These are phyloP conservation scores for Magnaporthiopsis rhizophila DNA, from an alignment of 2,329 filamentous ascomycete genomes.

Conservation along the genomic window DNA sequence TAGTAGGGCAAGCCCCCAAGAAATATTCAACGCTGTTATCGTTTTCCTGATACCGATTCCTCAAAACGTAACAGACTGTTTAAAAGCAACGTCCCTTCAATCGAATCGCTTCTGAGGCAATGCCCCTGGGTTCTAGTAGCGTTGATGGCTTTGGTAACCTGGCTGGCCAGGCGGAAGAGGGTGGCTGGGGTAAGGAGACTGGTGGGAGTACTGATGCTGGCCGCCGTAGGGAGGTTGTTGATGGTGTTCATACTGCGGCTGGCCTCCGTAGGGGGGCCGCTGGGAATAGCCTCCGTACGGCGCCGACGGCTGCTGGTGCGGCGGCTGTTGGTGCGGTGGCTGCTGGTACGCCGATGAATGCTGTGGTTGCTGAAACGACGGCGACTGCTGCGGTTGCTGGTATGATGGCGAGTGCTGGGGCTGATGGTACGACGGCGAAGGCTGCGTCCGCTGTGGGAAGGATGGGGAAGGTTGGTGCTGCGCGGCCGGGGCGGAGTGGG, in stretches of 20 bases:
- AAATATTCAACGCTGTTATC: background rate
- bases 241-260: constrained; percentile 1
- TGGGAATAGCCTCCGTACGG: constrained; percentile 15
- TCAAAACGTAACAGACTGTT: background rate
- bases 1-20: background rate
- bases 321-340: constrained; percentile 18
- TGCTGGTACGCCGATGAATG: constrained; percentile 16
- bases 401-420: constrained; percentile 12
- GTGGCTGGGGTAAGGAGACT: constrained; percentile 10
- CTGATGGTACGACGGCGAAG: constrained; percentile 16
- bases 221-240: background rate
- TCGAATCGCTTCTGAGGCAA: background rate
- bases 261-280: constrained; percentile 11
- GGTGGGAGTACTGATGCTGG: constrained; percentile 6
- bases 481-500: constrained; percentile 12
- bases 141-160: constrained; percentile 3
- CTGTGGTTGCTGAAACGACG: constrained; percentile 14
- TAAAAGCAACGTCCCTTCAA: no score
- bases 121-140: background rate
- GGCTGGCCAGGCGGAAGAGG: constrained; percentile 4
- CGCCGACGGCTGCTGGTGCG: constrained; percentile 18
- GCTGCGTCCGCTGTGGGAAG: constrained; percentile 16
- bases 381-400: constrained; percentile 6
- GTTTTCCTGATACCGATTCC: background rate
- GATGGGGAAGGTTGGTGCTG: constrained; percentile 12